A percentile compares a stretch with the other conserved stretches of the same genome.
Evolutionary conservation across 495 filamentous ascomycete species (phyloP).

Genomic region (Penicillium manginii): DNA sequence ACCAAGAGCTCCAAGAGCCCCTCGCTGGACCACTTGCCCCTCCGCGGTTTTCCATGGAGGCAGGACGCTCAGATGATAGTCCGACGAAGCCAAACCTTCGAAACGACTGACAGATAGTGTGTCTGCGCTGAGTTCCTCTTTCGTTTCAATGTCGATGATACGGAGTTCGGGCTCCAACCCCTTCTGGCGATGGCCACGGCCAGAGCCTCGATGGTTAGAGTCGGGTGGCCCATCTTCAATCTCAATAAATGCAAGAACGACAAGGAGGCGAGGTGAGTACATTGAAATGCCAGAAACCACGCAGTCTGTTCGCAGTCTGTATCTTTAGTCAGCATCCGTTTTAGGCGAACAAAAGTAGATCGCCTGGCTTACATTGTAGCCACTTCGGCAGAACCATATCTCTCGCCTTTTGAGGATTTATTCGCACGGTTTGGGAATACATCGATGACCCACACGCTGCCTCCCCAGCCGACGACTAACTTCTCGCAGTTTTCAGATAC

Average conservation of each 20-base stretch:
- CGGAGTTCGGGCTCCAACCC: conserved; percentile 85
- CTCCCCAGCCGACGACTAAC: conserved; percentile 91
- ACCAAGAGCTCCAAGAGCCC: conserved; percentile 68
- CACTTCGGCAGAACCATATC: conserved; percentile 81
- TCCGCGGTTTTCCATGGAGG: conserved; percentile 68
- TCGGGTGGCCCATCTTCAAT: conserved; percentile 60
- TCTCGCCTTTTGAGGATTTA: conserved; percentile 71
- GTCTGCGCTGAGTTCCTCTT: conserved; percentile 80
- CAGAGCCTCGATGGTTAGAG: conserved; percentile 40
- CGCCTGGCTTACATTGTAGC: conserved; percentile 74
- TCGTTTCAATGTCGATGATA: conserved; percentile 82
- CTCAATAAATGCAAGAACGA: conserved; percentile 87
- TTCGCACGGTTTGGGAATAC: conserved; percentile 78
- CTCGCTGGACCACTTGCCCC: conserved; percentile 60
- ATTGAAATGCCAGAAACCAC: conserved; percentile 95
- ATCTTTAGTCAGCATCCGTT: not conserved
- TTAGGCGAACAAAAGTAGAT: not conserved
- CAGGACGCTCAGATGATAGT: conserved; percentile 87
- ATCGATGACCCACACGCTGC: conserved; percentile 93
- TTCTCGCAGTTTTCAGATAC: conserved; percentile 64
- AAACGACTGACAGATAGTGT: conserved; percentile 81
- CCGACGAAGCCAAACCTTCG: conserved; percentile 81
- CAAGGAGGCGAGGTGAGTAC: conserved; percentile 88
- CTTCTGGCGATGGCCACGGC: conserved; percentile 67
- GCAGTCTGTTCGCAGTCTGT: conserved; percentile 90